Evolutionary conservation across 1,284 basidiomycete species (phyloP).

Genomic region (Fomitopsis palustris): DNA sequence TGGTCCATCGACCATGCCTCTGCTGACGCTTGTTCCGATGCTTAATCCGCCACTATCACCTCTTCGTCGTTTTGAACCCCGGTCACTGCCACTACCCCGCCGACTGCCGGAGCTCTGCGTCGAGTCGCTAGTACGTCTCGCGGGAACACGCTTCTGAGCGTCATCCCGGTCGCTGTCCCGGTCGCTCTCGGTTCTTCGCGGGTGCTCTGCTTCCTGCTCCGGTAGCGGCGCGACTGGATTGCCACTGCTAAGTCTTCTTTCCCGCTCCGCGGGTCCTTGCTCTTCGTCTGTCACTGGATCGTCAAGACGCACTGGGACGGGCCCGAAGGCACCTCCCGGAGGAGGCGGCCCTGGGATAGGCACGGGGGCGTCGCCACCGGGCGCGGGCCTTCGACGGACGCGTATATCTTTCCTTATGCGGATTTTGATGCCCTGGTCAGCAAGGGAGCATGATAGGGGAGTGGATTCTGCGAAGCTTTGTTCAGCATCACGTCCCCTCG

Average conservation of each 20-base stretch:
- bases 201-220: neutral
- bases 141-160: constrained; percentile 11
- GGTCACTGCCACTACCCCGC: constrained; percentile 16
- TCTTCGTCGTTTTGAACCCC: constrained; percentile 18
- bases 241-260: constrained; percentile 18
- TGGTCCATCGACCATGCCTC: neutral
- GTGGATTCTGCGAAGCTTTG: constrained; percentile 64
- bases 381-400: constrained; percentile 63
- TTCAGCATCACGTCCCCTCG: neutral
- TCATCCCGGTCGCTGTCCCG: constrained; percentile 23
- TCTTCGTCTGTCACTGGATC: constrained; percentile 23
- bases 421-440: constrained; percentile 92
- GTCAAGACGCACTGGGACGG: constrained; percentile 35
- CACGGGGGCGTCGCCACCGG: constrained; percentile 29
- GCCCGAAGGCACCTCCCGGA: constrained; percentile 19
- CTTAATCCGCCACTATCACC: constrained; percentile 14
- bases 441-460: constrained; percentile 81
- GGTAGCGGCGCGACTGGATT: neutral
- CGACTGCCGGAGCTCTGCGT: neutral
- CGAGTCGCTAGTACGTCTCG: constrained; percentile 13
- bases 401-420: constrained; percentile 88
- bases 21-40: constrained; percentile 2
- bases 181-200: constrained; percentile 10
- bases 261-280: constrained; percentile 17
- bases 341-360: constrained; percentile 17